Conservation (phyloP, 2,329 filamentous ascomycete species). For the Nemania diffusa region DNA sequence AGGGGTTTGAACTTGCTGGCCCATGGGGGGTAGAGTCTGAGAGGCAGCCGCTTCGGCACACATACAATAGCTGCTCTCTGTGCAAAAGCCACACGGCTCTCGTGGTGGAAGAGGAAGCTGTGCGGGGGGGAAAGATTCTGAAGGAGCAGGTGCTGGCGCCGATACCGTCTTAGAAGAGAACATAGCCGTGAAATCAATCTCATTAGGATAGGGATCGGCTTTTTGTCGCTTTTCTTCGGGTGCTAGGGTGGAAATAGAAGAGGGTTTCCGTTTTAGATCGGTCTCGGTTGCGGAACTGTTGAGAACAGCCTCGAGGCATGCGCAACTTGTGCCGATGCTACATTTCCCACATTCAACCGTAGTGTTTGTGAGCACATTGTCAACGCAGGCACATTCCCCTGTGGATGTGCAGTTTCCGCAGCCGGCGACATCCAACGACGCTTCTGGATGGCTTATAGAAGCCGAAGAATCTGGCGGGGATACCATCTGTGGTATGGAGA, state of each 20-base stretch:
- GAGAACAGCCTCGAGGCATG: constrained; percentile 64
- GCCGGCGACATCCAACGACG: constrained; percentile 51
- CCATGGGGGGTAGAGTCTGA: constrained; percentile 54
- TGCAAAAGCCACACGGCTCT: constrained; percentile 84
- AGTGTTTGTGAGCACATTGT: constrained; percentile 65
- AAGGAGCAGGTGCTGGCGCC: constrained; percentile 45
- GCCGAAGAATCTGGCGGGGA: constrained; percentile 59
- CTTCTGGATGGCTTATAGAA: constrained; percentile 47
- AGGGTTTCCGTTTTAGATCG: constrained; percentile 61
- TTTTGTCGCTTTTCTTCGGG: constrained; percentile 67
- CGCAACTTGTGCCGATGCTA: constrained; percentile 69
- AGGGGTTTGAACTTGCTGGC: constrained; percentile 65
- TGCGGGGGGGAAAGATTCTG: constrained; percentile 47
- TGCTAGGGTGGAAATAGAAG: constrained; percentile 55
- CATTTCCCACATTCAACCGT: constrained; percentile 73
- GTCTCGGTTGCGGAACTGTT: constrained; percentile 50
- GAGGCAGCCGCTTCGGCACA: constrained; percentile 70
- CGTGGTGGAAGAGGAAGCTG: constrained; percentile 56
- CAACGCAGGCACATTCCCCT: constrained; percentile 67
- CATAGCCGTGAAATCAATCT: constrained; percentile 78
- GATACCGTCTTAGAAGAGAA: constrained; percentile 62
- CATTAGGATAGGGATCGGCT: constrained; percentile 62
- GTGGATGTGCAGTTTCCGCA: constrained; percentile 67
- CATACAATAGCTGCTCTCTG: constrained; percentile 83
- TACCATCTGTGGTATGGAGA: constrained; percentile 68